Conservation (phyloP, 495 filamentous ascomycete species). For the Geopyxis carbonaria region DNA sequence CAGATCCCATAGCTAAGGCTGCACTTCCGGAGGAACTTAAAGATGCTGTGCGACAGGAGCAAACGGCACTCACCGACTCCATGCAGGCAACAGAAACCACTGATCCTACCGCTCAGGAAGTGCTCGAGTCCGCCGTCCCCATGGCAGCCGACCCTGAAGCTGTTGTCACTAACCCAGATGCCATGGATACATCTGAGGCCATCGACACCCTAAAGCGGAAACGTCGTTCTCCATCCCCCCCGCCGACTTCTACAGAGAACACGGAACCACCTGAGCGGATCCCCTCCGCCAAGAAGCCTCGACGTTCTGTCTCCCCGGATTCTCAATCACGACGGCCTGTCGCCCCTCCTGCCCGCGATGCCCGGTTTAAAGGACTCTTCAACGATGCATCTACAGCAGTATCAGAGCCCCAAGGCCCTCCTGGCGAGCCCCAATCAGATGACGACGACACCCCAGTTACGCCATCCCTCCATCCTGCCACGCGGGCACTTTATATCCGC, state of each 20-base stretch:
- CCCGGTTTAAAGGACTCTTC: conserved; percentile 42
- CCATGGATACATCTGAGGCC: conserved; percentile 29
- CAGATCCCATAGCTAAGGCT: conserved; percentile 10
- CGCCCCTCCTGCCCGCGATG: conserved; percentile 21
- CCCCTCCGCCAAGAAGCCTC: conserved; percentile 12
- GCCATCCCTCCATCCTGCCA: conserved; percentile 67
- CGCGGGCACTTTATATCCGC: conserved; percentile 73
- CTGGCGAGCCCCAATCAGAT: conserved; percentile 8
- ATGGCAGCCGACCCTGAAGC: conserved; percentile 4
- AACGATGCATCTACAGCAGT: conserved; percentile 13
- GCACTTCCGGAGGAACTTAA: conserved; percentile 10
- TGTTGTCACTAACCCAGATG: conserved; percentile 15
- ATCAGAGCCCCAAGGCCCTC: conserved; percentile 2
- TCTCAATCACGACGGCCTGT: too few relatives aligned
- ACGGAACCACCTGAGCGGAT: conserved; percentile 4
- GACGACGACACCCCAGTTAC: conserved; percentile 19
- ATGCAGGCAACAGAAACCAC: conserved; percentile 3
- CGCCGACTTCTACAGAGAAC: neutral
- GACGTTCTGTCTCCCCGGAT: too few relatives aligned
- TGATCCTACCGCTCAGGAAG: neutral
- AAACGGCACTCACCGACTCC: too few relatives aligned
- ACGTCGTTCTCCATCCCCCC: conserved; percentile 45
- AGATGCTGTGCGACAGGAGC: neutral
- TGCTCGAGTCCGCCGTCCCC: conserved; percentile 2
- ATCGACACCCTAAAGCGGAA: conserved; percentile 45